A percentile compares a stretch with the other conserved stretches of the same genome.
Conservation (phyloP, 352 stramenopile genomes). For the Thalassiosira exigua region DNA sequence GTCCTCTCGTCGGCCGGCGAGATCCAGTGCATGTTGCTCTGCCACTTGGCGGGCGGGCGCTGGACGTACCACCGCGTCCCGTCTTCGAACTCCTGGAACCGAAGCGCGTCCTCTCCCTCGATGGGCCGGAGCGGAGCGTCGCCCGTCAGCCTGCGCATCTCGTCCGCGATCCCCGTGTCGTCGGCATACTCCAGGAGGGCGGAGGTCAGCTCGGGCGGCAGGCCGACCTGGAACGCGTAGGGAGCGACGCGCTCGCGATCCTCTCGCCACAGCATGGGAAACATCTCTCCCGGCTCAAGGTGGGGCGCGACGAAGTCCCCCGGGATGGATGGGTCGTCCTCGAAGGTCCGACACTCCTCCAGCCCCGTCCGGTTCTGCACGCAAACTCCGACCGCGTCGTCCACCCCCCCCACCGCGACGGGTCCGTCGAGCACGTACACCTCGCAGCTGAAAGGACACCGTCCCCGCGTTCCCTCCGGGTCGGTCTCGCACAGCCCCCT, state of each 20-base stretch:
- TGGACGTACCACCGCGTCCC: constrained; percentile 53
- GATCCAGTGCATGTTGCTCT: constrained; percentile 69
- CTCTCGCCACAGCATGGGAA: constrained; percentile 23
- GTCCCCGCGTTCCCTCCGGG: no score
- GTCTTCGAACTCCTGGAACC: constrained; percentile 48
- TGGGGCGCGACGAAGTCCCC: constrained; percentile 39
- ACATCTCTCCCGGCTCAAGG: constrained; percentile 24
- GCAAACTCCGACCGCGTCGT: background rate
- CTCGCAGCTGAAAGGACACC: no score
- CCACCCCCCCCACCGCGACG: no score
- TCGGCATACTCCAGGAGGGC: constrained; percentile 34
- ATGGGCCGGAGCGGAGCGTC: constrained; percentile 25
- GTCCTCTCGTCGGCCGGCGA: constrained; percentile 56
- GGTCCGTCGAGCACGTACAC: background rate
- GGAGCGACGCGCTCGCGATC: constrained; percentile 23
- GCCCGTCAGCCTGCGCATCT: constrained; percentile 58
- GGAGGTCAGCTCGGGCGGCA: constrained; percentile 28
- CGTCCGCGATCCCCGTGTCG: constrained; percentile 49
- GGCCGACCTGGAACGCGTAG: constrained; percentile 42
- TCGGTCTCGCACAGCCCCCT: no score
- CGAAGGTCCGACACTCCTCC: background rate
- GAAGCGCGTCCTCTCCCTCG: constrained; percentile 46
- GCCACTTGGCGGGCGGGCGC: constrained; percentile 61
- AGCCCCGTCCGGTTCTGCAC: background rate
- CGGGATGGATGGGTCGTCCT: constrained; percentile 6